Base-by-base conservation (phyloP, 2,329 filamentous ascomycete species). In the Trichoderma cornu-damae region DNA sequence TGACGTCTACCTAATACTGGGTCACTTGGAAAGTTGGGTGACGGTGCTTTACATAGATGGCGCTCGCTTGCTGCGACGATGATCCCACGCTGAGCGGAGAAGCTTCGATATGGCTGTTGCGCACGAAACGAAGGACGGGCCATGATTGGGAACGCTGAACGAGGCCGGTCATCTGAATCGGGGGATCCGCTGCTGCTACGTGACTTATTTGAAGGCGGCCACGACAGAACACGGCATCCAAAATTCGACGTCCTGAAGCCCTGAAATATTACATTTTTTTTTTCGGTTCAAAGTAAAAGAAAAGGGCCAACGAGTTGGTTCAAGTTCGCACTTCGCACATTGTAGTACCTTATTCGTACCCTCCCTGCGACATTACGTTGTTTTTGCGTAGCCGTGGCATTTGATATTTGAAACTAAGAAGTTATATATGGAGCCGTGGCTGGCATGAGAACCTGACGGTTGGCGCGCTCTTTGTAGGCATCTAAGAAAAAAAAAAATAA, bases 11-110 rank as follows among this genome's bases (percentile, higher is more conserved):
- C n/a, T n/a, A n/a, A n/a, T 16, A 12, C 26, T 18, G 32, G 38
- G 42, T 38, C 22, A 38, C 42, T 55, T 37, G 51, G 6, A n/a
- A n/a, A n/a, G n/a, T n/a, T n/a, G 30, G n/a, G 49, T 7, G 20
- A 43, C 40, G 12, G 6, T n/a, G 22, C 28, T 6, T 20, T n/a
- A n/a, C n/a, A n/a, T 4, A 46, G 18, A 44, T 30, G 30, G n/a
- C 22, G 24, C 40, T 30, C 42, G 32, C 43, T 46, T 47, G 42
- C 34, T 14, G 28, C 32, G 50, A 37, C 52, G 52, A 37, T 42
- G 52, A 55, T 55, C 52, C 42, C 37, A 47, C 32, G n/a, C 52
- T 46, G 24, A 11, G 16, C 32, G 52, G 52, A 28, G 43, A 40
- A 37, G 30, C 43, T 46, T 55, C 47, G 32, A 9, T 35, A 47